These are phyloP conservation scores for Cryptococcus sp. DNA, from an alignment of 1,284 basidiomycete genomes.

Conservation along the genomic window DNA sequence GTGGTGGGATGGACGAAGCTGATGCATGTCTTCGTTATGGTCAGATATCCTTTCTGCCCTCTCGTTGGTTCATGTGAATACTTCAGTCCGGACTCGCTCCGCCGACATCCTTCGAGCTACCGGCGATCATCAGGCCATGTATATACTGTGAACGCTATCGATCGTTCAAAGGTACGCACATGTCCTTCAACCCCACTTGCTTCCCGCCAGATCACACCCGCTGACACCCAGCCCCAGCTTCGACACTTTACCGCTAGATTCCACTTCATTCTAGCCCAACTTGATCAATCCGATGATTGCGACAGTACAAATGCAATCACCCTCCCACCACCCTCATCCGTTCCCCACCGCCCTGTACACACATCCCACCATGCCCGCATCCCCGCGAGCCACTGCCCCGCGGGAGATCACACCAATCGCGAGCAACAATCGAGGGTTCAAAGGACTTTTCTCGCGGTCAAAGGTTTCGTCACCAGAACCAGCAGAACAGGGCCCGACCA, in stretches of 20 bases:
- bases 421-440: constrained; percentile 25
- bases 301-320: constrained; percentile 9
- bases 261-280: not conserved
- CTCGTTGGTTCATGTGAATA: too few relatives aligned
- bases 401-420: not conserved
- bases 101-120: too few relatives aligned
- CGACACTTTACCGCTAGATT: not conserved
- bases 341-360: constrained; percentile 1
- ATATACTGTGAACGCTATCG: too few relatives aligned
- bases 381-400: constrained; percentile 1
- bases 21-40: too few relatives aligned
- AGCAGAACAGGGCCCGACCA: constrained; percentile 11
- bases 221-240: not conserved
- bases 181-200: too few relatives aligned
- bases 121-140: too few relatives aligned
- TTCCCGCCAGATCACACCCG: not conserved
- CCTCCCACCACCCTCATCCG: constrained; percentile 12
- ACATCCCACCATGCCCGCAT: not conserved
- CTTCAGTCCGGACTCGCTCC: too few relatives aligned
- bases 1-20: too few relatives aligned
- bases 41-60: too few relatives aligned
- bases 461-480: constrained; percentile 26
- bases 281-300: constrained; percentile 13
- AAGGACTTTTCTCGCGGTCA: constrained; percentile 27
- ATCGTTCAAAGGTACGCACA: too few relatives aligned